phyloP scores from a whole-genome alignment of 2,329 filamentous ascomycete genomes.

The Colletotrichum incanum region DNA sequence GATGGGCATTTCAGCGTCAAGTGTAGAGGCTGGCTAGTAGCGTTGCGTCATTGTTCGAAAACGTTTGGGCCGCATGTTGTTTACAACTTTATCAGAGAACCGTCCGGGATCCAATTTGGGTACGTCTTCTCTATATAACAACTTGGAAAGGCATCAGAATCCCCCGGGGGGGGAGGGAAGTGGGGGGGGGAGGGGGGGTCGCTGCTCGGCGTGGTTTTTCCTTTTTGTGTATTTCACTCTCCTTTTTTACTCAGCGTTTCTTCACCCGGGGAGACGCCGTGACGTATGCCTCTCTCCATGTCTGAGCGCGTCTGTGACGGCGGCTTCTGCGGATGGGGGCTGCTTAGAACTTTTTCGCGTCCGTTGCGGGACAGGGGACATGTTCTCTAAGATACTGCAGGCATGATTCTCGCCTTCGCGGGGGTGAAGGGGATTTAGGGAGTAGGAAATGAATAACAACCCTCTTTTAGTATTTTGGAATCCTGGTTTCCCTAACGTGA shows the following conservation, averaged over 20 bases:
- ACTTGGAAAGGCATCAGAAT: background rate
- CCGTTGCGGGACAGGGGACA: background rate
- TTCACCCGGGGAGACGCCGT: background rate
- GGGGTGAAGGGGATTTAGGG: too few relatives aligned
- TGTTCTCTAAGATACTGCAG: slow-evolving; percentile 38
- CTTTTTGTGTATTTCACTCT: background rate
- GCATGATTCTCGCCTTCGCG: background rate
- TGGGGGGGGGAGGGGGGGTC: background rate
- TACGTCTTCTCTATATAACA: background rate
- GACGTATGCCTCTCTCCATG: background rate
- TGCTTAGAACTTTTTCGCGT: background rate
- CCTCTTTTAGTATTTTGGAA: slow-evolving; percentile 19
- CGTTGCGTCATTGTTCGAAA: background rate
- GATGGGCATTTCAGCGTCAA: background rate
- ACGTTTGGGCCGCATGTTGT: background rate
- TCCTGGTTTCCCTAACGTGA: background rate
- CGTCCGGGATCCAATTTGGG: background rate
- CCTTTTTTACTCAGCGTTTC: background rate
- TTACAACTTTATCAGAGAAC: background rate
- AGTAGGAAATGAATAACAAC: slow-evolving; percentile 27
- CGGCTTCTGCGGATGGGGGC: background rate
- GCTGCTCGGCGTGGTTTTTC: background rate
- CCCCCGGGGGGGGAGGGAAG: background rate
- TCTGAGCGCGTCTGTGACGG: slow-evolving; percentile 7
- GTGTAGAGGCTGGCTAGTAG: background rate